Evolutionary conservation across 2,329 filamentous ascomycete genomes (phyloP).

Genomic region (Colletotrichum sojae): DNA sequence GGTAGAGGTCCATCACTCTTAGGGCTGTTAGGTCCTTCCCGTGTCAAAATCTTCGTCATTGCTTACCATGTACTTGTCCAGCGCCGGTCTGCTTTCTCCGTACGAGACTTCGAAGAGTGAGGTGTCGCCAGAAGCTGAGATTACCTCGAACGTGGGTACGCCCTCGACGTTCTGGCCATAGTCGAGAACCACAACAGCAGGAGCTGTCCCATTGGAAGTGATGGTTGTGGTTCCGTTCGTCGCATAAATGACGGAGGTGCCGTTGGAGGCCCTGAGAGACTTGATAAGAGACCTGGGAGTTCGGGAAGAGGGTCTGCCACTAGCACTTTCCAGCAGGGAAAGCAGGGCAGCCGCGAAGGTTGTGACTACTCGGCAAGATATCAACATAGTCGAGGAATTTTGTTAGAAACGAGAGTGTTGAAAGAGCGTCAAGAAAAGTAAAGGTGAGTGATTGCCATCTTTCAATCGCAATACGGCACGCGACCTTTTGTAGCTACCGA

Average conservation of each 20-base stretch:
- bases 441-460: not conserved
- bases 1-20: conserved; percentile 49
- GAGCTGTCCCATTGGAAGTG: conserved; percentile 1
- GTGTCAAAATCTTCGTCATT: not conserved
- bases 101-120: conserved; percentile 25
- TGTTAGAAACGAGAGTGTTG: not conserved
- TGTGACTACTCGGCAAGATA: no score
- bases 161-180: conserved; percentile 24
- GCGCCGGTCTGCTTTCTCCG: conserved; percentile 2
- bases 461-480: not conserved
- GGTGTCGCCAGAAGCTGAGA: conserved; percentile 19
- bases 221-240: conserved; percentile 7
- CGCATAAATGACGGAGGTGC: not conserved
- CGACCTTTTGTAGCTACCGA: not conserved
- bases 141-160: conserved; percentile 21
- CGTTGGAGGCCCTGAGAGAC: not conserved
- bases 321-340: not conserved
- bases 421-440: not conserved
- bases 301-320: not conserved
- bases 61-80: conserved; percentile 1
- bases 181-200: conserved; percentile 22
- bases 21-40: conserved; percentile 19
- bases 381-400: not conserved
- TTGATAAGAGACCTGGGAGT: not conserved
- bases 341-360: not conserved